These are phyloP conservation scores for Cocos nucifera DNA, from an alignment of 176 grass and related monocot genomes.

Conservation along the genomic window DNA sequence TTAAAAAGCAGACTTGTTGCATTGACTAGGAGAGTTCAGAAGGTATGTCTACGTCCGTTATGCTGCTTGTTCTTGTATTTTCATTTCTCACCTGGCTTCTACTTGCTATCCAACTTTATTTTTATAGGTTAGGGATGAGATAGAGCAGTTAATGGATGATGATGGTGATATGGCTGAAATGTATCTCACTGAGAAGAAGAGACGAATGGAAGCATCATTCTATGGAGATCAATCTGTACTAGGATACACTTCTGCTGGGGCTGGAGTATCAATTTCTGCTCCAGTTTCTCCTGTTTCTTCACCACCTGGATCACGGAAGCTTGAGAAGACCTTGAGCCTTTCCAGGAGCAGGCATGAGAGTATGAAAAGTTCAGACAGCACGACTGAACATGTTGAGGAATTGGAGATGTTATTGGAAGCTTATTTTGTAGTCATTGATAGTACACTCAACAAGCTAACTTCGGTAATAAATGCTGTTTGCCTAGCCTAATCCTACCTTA, in stretches of 20 bases:
- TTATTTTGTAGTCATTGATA: conserved; percentile 83
- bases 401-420: conserved; percentile 95
- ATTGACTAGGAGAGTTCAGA: conserved; percentile 87
- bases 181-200: conserved; percentile 91
- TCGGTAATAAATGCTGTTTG: conserved; percentile 34
- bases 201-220: conserved; percentile 51
- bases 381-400: conserved; percentile 50
- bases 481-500: not conserved
- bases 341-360: conserved; percentile 60
- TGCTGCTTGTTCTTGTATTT: too few species aligned
- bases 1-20: conserved; percentile 89
- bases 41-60: conserved; percentile 29
- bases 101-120: too few species aligned
- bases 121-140: conserved; percentile 79
- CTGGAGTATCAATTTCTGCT: conserved; percentile 51
- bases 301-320: conserved; percentile 28
- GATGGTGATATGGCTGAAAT: conserved; percentile 99
- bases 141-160: conserved; percentile 95
- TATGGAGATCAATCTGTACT: conserved; percentile 42
- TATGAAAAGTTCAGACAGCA: conserved; percentile 58
- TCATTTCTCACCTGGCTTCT: too few species aligned
- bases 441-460: conserved; percentile 78
- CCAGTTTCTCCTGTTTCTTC: conserved; percentile 80
- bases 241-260: conserved; percentile 31
- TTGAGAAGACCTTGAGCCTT: conserved; percentile 60